Percentiles rank a stretch among this genome's conserved stretches.
These are phyloP conservation scores for Zopfochytrium polystomum DNA, from an alignment of 371 early-diverging fungal genomes.

Conservation along the genomic window DNA sequence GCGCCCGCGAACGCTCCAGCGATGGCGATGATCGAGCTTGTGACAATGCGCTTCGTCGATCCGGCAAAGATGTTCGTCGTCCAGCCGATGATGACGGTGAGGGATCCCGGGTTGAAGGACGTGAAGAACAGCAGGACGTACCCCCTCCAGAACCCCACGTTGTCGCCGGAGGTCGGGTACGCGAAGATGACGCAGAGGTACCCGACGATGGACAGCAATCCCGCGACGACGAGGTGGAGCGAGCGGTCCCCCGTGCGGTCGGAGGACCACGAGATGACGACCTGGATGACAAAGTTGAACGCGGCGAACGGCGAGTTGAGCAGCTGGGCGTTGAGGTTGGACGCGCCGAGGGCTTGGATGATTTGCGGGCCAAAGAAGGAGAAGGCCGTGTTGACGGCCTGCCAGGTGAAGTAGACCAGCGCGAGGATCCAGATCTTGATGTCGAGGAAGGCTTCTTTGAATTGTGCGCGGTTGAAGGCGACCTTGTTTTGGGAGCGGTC, in stretches of 20 bases:
- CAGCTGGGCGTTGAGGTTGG: constrained; percentile 25
- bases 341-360: constrained; percentile 20
- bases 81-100: constrained; percentile 23
- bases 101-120: constrained; percentile 23
- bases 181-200: constrained; percentile 19
- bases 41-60: constrained; percentile 22
- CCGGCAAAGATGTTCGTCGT: constrained; percentile 25
- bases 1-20: constrained; percentile 24
- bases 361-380: constrained; percentile 22
- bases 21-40: constrained; percentile 21
- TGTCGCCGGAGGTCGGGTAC: not conserved
- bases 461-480: constrained; percentile 5
- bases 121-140: constrained; percentile 26
- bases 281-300: constrained; percentile 22
- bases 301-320: constrained; percentile 17
- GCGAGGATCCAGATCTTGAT: constrained; percentile 25
- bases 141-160: not conserved
- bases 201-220: constrained; percentile 17
- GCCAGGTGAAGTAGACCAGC: constrained; percentile 28
- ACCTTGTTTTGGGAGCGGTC: constrained; percentile 18
- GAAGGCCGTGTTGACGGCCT: constrained; percentile 26
- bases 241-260: constrained; percentile 17
- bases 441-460: constrained; percentile 18
- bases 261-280: constrained; percentile 18
- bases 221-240: constrained; percentile 7